phyloP scores from a whole-genome alignment of 2,329 filamentous ascomycete genomes.

The Aspergillus fumigatus region DNA sequence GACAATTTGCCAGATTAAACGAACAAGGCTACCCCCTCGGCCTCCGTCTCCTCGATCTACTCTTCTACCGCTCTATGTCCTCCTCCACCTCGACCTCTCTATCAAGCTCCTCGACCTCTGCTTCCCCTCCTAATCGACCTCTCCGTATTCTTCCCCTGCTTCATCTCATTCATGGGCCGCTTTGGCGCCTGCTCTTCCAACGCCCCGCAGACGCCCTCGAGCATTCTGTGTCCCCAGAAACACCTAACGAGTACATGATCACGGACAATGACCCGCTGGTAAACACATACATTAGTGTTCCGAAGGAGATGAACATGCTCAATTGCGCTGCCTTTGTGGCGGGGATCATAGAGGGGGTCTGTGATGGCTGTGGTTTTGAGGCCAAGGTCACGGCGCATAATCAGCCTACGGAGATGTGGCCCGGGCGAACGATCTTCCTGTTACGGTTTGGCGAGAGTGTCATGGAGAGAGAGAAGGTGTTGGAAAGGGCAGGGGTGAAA shows the following conservation, averaged over 20 bases:
- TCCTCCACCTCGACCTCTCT: conserved; percentile 78
- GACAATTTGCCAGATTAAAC: conserved; percentile 60
- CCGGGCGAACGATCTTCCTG: conserved; percentile 90
- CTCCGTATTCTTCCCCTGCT: conserved; percentile 85
- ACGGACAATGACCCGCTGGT: conserved; percentile 96
- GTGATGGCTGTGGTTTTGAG: conserved; percentile 85
- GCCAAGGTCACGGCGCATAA: conserved; percentile 88
- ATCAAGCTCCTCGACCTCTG: conserved; percentile 71
- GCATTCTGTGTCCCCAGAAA: conserved; percentile 74
- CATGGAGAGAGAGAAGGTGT: conserved; percentile 80
- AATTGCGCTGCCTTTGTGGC: conserved; percentile 96
- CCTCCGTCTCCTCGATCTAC: conserved; percentile 88
- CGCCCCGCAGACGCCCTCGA: conserved; percentile 90
- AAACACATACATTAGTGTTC: conserved; percentile 88
- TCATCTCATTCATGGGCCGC: conserved; percentile 87
- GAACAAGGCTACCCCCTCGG: conserved; percentile 90
- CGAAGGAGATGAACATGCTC: conserved; percentile 90
- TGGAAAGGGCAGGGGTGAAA: conserved; percentile 58
- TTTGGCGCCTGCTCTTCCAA: conserved; percentile 90
- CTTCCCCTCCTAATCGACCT: conserved; percentile 67
- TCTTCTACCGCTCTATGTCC: conserved; percentile 78
- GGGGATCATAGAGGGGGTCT: conserved; percentile 90
- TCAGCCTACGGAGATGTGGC: conserved; percentile 76
- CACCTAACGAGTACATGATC: conserved; percentile 97
- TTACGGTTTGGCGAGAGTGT: conserved; percentile 91